Evolutionary conservation across 495 filamentous ascomycete species (phyloP).

Genomic region (Lophiotrema nucula): DNA sequence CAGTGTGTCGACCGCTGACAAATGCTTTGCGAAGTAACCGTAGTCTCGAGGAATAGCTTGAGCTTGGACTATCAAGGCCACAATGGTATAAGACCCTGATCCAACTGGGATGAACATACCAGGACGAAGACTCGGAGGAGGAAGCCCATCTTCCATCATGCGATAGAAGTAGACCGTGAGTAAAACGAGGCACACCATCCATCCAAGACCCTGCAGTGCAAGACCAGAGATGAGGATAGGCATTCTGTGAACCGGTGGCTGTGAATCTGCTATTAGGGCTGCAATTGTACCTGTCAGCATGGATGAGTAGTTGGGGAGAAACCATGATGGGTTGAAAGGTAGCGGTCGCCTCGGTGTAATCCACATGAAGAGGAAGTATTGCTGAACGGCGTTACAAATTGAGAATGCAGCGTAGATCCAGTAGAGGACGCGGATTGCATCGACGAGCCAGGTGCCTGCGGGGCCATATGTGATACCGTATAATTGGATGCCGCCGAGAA

Average conservation of each 20-base stretch:
- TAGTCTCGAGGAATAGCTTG: conserved; percentile 43
- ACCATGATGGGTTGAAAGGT: conserved; percentile 28
- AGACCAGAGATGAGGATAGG: conserved; percentile 23
- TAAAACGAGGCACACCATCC: conserved; percentile 5
- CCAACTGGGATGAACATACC: conserved; percentile 72
- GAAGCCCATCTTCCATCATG: conserved; percentile 58
- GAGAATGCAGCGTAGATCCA: conserved; percentile 29
- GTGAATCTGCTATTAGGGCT: conserved; percentile 11
- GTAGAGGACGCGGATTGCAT: conserved; percentile 18
- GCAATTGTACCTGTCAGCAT: conserved; percentile 34
- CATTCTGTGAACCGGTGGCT: conserved; percentile 10
- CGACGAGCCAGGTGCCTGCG: conserved; percentile 45
- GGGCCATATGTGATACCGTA: conserved; percentile 55
- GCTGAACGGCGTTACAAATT: conserved; percentile 12
- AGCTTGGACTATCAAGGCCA: conserved; percentile 64
- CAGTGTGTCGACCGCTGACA: conserved; percentile 42
- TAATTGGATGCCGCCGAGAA: conserved; percentile 56
- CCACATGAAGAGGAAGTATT: conserved; percentile 27
- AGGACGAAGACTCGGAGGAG: conserved; percentile 49
- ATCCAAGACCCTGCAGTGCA: conserved; percentile 28
- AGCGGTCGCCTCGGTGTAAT: neutral
- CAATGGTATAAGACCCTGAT: conserved; percentile 60
- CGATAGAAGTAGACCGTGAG: conserved; percentile 50
- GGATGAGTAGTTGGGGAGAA: conserved; percentile 25
- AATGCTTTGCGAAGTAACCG: conserved; percentile 32